Evolutionary conservation across 257 asterid genomes (phyloP).

Genomic region (Vinca minor): DNA sequence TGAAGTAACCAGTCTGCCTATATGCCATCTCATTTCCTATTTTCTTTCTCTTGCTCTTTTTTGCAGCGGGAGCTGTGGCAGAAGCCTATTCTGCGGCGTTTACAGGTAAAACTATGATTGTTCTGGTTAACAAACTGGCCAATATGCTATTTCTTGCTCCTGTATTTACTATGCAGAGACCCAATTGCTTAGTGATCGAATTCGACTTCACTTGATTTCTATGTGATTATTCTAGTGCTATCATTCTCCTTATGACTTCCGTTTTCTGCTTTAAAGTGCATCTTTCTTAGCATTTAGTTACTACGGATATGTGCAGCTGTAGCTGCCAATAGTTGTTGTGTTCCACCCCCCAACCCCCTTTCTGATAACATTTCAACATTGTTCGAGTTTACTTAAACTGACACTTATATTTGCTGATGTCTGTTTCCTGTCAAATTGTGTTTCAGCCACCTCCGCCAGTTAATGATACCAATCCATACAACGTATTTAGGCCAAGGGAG

Average conservation of each 20-base stretch:
- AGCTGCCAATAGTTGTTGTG: not conserved
- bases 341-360: too few relatives aligned
- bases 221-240: not conserved
- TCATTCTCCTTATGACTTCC: not conserved
- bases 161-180: not conserved
- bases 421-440: slow-evolving; percentile 20
- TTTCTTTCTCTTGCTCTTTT: slow-evolving; percentile 23
- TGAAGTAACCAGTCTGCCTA: not conserved
- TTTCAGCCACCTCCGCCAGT: slow-evolving; percentile 99
- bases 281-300: not conserved
- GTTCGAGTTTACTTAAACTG: not conserved
- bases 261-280: not conserved
- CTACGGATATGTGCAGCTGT: too few relatives aligned
- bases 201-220: not conserved
- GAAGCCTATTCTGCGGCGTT: slow-evolving; percentile 83
- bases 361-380: not conserved
- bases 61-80: slow-evolving; percentile 88
- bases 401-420: slow-evolving; percentile 18
- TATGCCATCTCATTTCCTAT: slow-evolving; percentile 7
- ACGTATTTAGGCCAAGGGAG: slow-evolving; percentile 98
- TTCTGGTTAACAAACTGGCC: not conserved
- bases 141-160: not conserved
- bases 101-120: slow-evolving; percentile 58
- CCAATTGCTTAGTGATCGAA: not conserved
- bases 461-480: slow-evolving; percentile 92